phyloP scores from a whole-genome alignment of 2,329 filamentous ascomycete genomes.

The Microascus cirrosus region DNA sequence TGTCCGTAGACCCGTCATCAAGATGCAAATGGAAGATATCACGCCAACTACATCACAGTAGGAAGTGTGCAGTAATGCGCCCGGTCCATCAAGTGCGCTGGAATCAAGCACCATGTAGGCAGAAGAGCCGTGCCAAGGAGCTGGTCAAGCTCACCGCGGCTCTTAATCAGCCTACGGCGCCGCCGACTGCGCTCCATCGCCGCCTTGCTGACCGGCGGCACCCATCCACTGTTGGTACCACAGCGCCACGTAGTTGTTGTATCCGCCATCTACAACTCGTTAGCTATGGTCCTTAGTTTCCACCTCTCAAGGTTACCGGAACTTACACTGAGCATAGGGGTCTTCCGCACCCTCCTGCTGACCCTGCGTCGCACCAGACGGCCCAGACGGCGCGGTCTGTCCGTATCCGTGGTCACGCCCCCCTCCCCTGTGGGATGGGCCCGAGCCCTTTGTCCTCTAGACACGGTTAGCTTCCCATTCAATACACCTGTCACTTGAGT shows the following conservation, averaged over 20 bases:
- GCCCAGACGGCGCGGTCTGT: background rate
- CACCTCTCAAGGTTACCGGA: background rate
- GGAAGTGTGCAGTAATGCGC: background rate
- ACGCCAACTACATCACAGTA: background rate
- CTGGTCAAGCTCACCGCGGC: background rate
- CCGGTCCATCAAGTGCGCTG: background rate
- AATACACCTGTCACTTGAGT: background rate
- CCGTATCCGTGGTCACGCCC: constrained; percentile 29
- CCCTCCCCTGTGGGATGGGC: constrained; percentile 14
- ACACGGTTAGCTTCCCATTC: background rate
- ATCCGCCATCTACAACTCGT: constrained; percentile 57
- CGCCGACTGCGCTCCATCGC: background rate
- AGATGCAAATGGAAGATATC: no score
- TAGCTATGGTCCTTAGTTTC: constrained; percentile 9
- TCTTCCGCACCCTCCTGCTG: constrained; percentile 41
- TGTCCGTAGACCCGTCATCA: no score
- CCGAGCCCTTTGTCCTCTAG: constrained; percentile 5
- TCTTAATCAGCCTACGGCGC: background rate
- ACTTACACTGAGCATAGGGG: constrained; percentile 66
- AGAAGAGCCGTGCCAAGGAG: background rate
- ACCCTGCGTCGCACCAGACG: constrained; percentile 20
- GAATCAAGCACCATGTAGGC: no score
- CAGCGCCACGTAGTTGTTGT: constrained; percentile 66
- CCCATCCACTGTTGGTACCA: constrained; percentile 63
- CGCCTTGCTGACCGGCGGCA: constrained; percentile 22